phyloP scores from a whole-genome alignment of 2,329 filamentous ascomycete genomes.

The Fusarium decemcellulare region DNA sequence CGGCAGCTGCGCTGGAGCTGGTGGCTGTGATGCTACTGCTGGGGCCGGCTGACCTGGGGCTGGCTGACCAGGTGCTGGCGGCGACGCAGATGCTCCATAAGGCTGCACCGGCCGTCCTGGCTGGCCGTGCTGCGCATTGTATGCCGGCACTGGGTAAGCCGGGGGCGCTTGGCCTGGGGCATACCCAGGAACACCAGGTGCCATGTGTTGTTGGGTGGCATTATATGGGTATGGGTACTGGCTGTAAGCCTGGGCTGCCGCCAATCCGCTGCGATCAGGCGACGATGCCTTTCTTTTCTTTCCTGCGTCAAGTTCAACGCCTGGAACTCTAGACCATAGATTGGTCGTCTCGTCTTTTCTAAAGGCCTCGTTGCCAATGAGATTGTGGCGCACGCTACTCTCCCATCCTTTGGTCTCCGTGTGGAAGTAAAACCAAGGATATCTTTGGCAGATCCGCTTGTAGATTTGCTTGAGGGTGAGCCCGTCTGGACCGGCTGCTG shows the following conservation, averaged over 20 bases:
- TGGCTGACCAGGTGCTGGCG: slow-evolving; percentile 44
- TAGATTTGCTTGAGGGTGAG: slow-evolving; percentile 74
- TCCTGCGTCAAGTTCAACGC: slow-evolving; percentile 71
- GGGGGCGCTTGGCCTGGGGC: slow-evolving; percentile 51
- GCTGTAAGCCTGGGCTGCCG: slow-evolving; percentile 55
- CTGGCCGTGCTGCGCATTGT: slow-evolving; percentile 49
- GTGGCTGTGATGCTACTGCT: slow-evolving; percentile 46
- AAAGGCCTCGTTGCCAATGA: slow-evolving; percentile 74
- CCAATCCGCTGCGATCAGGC: slow-evolving; percentile 60
- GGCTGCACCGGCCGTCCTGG: slow-evolving; percentile 49
- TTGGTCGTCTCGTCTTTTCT: slow-evolving; percentile 70
- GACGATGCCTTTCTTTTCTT: slow-evolving; percentile 72
- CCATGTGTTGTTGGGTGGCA: slow-evolving; percentile 51
- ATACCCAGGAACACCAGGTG: slow-evolving; percentile 50
- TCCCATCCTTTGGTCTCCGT: slow-evolving; percentile 77
- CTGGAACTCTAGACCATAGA: slow-evolving; percentile 70
- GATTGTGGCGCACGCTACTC: slow-evolving; percentile 74
- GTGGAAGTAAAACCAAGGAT: slow-evolving; percentile 72
- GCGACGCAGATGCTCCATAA: slow-evolving; percentile 48
- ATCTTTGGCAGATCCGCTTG: slow-evolving; percentile 71
- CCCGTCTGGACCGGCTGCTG: slow-evolving; percentile 66
- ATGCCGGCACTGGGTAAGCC: slow-evolving; percentile 54
- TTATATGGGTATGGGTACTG: slow-evolving; percentile 55
- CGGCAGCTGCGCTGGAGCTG: slow-evolving; percentile 52
- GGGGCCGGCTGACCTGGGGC: slow-evolving; percentile 44